These are phyloP conservation scores for Pyrenochaeta sp. DNA, from an alignment of 2,329 filamentous ascomycete genomes.

Conservation along the genomic window DNA sequence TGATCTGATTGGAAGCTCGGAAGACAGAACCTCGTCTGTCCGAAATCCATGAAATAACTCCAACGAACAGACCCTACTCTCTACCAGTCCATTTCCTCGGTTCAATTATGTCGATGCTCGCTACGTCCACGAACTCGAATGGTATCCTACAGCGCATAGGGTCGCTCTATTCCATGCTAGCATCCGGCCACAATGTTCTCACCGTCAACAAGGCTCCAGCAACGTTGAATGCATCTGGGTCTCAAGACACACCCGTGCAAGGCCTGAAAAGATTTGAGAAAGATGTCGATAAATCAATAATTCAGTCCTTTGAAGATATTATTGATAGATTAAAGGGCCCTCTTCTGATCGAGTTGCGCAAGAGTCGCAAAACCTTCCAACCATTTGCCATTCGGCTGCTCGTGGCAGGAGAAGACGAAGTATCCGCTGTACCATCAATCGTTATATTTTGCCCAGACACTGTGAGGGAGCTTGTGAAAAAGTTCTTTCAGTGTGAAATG, in stretches of 20 bases:
- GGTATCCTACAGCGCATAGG: no score
- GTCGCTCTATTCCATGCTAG: no score
- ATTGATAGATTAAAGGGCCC: background rate
- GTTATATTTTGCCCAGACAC: constrained; percentile 9
- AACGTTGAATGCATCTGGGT: background rate
- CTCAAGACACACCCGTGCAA: background rate
- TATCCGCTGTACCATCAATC: constrained; percentile 5
- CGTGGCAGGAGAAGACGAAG: constrained; percentile 1
- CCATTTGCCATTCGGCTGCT: constrained; percentile 2
- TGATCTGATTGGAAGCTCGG: no score
- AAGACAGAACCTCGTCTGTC: no score
- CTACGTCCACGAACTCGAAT: no score
- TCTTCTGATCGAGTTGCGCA: constrained; percentile 4
- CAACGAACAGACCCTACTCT: no score
- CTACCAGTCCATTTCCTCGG: no score
- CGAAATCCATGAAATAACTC: no score
- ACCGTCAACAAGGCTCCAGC: background rate
- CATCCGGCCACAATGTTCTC: no score
- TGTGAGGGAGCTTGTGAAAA: background rate
- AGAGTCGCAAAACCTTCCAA: background rate
- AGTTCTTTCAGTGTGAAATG: constrained; percentile 7
- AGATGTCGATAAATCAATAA: background rate
- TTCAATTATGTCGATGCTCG: no score
- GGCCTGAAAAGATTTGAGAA: background rate
- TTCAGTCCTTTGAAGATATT: background rate